Conservation (phyloP, 75 land plant genomes). For the Selaginella moellendorffii region DNA sequence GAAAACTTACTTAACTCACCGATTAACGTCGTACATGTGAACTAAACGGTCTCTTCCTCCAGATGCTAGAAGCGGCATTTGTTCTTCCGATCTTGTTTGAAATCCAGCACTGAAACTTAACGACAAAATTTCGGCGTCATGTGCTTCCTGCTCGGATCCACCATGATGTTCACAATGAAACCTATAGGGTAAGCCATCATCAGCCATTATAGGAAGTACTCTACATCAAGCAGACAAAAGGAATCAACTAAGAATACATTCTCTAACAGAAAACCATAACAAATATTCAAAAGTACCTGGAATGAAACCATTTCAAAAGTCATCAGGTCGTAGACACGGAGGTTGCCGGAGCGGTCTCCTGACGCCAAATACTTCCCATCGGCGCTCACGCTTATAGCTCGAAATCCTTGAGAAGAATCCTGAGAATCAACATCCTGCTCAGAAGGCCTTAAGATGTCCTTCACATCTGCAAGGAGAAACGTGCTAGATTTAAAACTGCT, state of each 20-base stretch:
- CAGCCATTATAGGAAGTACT: background rate
- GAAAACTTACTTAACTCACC: constrained; percentile 16
- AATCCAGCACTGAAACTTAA: constrained; percentile 34
- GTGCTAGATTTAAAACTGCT: constrained; percentile 20
- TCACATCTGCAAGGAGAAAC: background rate
- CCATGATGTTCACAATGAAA: constrained; percentile 45
- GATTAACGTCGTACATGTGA: constrained; percentile 54
- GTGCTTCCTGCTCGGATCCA: constrained; percentile 43
- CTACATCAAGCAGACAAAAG: constrained; percentile 11
- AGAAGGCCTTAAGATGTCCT: background rate
- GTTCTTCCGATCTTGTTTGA: background rate
- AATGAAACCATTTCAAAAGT: constrained; percentile 31
- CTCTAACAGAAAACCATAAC: constrained; percentile 10
- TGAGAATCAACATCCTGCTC: constrained; percentile 22
- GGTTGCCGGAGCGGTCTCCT: constrained; percentile 54
- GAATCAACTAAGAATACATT: background rate
- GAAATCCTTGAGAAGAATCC: constrained; percentile 38
- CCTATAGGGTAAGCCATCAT: constrained; percentile 20
- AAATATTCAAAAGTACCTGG: constrained; percentile 32
- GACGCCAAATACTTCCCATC: constrained; percentile 58
- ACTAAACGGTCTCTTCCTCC: constrained; percentile 58
- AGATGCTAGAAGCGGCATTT: constrained; percentile 42
- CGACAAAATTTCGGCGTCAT: constrained; percentile 55
- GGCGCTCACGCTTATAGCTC: constrained; percentile 47
- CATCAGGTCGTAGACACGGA: constrained; percentile 38